Evolutionary conservation across 2,329 filamentous ascomycete species (phyloP).

Genomic region (Grosmannia serpens): DNA sequence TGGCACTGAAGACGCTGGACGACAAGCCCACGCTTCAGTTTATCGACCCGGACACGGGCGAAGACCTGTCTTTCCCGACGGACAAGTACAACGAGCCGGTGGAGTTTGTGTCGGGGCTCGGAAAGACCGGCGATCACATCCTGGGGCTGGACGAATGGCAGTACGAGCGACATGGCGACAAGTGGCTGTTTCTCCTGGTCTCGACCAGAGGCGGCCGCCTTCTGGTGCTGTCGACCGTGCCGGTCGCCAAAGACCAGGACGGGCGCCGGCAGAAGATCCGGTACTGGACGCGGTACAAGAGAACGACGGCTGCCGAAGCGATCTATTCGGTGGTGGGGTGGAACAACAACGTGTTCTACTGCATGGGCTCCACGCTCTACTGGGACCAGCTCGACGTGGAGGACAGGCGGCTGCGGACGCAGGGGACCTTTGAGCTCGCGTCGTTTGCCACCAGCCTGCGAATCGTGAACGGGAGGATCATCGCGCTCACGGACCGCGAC

Average conservation of each 20-base stretch:
- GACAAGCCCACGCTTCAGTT: slow-evolving; percentile 40
- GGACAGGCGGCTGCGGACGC: slow-evolving; percentile 38
- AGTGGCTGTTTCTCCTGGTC: slow-evolving; percentile 52
- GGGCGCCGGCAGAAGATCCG: slow-evolving; percentile 24
- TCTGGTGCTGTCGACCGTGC: slow-evolving; percentile 41
- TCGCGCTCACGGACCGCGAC: slow-evolving; percentile 40
- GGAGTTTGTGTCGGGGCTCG: slow-evolving; percentile 44
- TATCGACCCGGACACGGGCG: slow-evolving; percentile 43
- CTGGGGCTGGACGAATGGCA: slow-evolving; percentile 53
- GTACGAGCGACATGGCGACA: slow-evolving; percentile 42
- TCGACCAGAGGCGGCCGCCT: slow-evolving; percentile 43
- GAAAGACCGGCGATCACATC: slow-evolving; percentile 45
- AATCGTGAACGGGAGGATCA: slow-evolving; percentile 34
- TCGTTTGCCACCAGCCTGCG: slow-evolving; percentile 40
- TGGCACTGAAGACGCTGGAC: slow-evolving; percentile 31
- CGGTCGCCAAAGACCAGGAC: slow-evolving; percentile 11
- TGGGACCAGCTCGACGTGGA: slow-evolving; percentile 42
- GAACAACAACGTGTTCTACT: slow-evolving; percentile 44
- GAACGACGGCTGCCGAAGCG: slow-evolving; percentile 27
- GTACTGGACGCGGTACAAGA: slow-evolving; percentile 44
- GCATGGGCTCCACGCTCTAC: slow-evolving; percentile 39
- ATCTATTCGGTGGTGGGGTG: slow-evolving; percentile 46
- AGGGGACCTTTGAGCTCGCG: slow-evolving; percentile 35
- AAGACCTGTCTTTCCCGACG: slow-evolving; percentile 34
- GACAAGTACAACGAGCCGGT: slow-evolving; percentile 29